These are phyloP conservation scores for Myriosclerotinia curreyana DNA, from an alignment of 2,329 filamentous ascomycete genomes.

Conservation along the genomic window DNA sequence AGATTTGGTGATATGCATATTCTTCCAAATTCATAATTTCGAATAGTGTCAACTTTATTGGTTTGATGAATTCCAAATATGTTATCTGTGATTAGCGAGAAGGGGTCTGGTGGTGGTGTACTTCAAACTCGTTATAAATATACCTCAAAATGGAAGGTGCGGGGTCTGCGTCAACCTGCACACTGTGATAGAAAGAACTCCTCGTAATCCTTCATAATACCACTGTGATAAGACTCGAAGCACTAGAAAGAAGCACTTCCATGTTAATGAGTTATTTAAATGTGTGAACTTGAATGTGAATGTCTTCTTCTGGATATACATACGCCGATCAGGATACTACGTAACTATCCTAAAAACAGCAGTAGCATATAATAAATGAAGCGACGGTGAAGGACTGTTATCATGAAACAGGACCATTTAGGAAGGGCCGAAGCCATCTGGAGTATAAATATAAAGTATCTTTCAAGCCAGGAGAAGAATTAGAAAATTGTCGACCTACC, in stretches of 20 bases:
- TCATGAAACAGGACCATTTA: conserved; percentile 1
- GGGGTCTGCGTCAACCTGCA: too few relatives aligned
- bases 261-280: not conserved
- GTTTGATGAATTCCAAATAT: not conserved
- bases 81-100: not conserved
- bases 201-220: not conserved
- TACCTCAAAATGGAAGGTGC: not conserved
- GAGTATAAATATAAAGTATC: conserved; percentile 1
- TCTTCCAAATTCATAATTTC: not conserved
- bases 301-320: not conserved
- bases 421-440: conserved; percentile 5
- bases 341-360: not conserved
- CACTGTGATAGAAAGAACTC: too few relatives aligned
- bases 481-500: not conserved
- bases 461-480: not conserved
- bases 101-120: not conserved
- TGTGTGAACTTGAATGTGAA: not conserved
- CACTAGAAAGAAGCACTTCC: not conserved
- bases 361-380: too few relatives aligned
- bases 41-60: not conserved
- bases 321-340: not conserved
- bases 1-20: not conserved
- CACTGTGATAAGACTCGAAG: not conserved
- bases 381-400: not conserved
- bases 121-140: not conserved